Evolutionary conservation across 2,329 filamentous ascomycete species (phyloP).

Genomic region (Fusarium coffeatum): DNA sequence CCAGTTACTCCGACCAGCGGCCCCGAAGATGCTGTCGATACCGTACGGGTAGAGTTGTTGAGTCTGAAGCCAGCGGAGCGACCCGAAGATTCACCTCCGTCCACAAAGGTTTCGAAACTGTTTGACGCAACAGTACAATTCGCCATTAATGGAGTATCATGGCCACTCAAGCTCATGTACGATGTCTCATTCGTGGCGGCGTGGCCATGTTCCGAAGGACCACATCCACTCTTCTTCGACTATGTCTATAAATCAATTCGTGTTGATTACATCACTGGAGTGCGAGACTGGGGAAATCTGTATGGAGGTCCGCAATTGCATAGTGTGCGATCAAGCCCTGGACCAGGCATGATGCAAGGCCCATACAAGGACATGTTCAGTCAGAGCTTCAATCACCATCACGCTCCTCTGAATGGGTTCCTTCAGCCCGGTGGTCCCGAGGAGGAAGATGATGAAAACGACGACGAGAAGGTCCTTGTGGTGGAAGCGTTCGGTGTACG

Average conservation of each 20-base stretch:
- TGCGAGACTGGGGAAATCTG: constrained; percentile 72
- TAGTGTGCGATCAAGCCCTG: constrained; percentile 53
- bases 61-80: constrained; percentile 64
- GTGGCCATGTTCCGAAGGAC: constrained; percentile 72
- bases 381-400: constrained; percentile 40
- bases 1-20: constrained; percentile 67
- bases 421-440: constrained; percentile 42
- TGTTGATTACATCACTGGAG: constrained; percentile 73
- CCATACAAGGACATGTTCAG: constrained; percentile 45
- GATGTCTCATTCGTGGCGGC: constrained; percentile 75
- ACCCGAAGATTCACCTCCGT: constrained; percentile 36
- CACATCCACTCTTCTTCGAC: constrained; percentile 78
- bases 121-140: constrained; percentile 73
- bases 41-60: constrained; percentile 76
- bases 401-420: constrained; percentile 26
- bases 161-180: constrained; percentile 71
- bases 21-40: constrained; percentile 68
- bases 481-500: constrained; percentile 78
- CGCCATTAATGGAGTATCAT: constrained; percentile 71
- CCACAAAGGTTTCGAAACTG: constrained; percentile 55
- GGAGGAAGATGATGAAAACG: constrained; percentile 56
- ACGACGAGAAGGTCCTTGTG: constrained; percentile 74
- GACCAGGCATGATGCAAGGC: constrained; percentile 45
- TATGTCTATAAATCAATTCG: constrained; percentile 70
- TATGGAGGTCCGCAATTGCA: constrained; percentile 49